Evolutionary conservation across 192 early-diverging fungal genomes (phyloP).

Genomic region (Mortierella hygrophila): DNA sequence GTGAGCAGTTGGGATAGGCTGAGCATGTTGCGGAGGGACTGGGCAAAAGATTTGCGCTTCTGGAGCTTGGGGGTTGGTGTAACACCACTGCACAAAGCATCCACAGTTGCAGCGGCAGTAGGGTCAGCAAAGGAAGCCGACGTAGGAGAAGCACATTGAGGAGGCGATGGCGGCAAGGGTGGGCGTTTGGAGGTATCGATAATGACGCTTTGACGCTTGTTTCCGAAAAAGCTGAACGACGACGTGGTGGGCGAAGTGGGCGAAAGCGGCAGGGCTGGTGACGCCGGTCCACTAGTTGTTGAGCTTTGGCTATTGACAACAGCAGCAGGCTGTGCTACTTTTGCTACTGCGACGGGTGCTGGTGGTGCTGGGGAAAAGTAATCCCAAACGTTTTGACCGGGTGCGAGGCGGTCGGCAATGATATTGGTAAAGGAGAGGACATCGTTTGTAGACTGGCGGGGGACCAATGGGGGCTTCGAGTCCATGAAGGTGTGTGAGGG

Average conservation of each 20-base stretch:
- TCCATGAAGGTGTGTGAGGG: constrained; percentile 47
- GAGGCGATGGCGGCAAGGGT: background rate
- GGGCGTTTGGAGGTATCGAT: constrained; percentile 10
- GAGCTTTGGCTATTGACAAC: background rate
- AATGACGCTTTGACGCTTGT: constrained; percentile 27
- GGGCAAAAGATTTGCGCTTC: constrained; percentile 41
- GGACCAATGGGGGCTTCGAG: constrained; percentile 42
- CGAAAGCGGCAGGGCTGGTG: background rate
- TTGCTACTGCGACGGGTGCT: background rate
- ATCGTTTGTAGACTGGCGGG: constrained; percentile 46
- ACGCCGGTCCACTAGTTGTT: background rate
- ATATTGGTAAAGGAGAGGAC: constrained; percentile 48
- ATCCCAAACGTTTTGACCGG: constrained; percentile 48
- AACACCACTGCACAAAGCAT: background rate
- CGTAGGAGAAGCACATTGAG: constrained; percentile 3
- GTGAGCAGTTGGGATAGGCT: constrained; percentile 38
- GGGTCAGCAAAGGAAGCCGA: background rate
- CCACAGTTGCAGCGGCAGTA: background rate
- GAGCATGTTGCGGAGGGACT: constrained; percentile 38
- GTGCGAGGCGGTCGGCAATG: constrained; percentile 39
- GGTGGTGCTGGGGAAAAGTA: constrained; percentile 36
- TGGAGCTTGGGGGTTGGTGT: constrained; percentile 16
- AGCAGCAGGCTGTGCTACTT: background rate
- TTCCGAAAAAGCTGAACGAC: constrained; percentile 15
- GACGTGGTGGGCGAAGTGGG: constrained; percentile 22